Base-by-base conservation (phyloP, 768 basidiomycete species). In the Tremella fuciformis region DNA sequence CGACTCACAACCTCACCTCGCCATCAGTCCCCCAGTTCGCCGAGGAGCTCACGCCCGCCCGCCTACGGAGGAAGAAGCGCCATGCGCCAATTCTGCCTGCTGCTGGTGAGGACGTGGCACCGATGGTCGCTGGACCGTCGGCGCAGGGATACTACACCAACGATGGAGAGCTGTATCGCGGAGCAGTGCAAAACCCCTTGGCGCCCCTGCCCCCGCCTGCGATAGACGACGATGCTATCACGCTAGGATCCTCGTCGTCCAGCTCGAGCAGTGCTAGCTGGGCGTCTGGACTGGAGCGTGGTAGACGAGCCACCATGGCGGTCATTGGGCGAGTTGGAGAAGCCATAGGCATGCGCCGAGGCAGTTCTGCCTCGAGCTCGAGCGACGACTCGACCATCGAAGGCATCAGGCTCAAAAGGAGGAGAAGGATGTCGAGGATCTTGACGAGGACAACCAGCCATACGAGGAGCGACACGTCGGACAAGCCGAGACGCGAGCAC, bases 321-420 rank as follows among this genome's bases (percentile, higher is more conserved):
- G 71, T 65, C 8, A 63, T 74, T 15, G 75, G 63, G 22, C 52
- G 63, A 22, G 55, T 74, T 15, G 69, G 73, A 22, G 75, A 72
- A 47, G 69, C 64, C 21, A 50, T 76, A n/a, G 66, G 73, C 22
- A 64, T 72, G 2, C 62, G 75, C 21, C 53, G 75, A 49, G 67
- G 70, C n/a, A 70, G 70, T 19, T 46, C 42, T 18, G 40, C 26
- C 25, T 62, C 68, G 3, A 63, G 62, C 21, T 55, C 55, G 18
- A 57, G 58, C 16, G 58, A 40, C 18, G 47, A 57, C 34, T 55
- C 55, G 26, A 44, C 51, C 16, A 58, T 53, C 24, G 40, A 44
- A 11, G 47, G 47, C 42, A 29, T 39, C 9, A 21, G 18, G 34
- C 18, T 13, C 47, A 50, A 50, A 16, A 58, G 63, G 34, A 56